A percentile compares a stretch with the other conserved stretches of the same genome.
Conservation (phyloP, 2,329 filamentous ascomycete genomes). For the Volutella citrinella region DNA sequence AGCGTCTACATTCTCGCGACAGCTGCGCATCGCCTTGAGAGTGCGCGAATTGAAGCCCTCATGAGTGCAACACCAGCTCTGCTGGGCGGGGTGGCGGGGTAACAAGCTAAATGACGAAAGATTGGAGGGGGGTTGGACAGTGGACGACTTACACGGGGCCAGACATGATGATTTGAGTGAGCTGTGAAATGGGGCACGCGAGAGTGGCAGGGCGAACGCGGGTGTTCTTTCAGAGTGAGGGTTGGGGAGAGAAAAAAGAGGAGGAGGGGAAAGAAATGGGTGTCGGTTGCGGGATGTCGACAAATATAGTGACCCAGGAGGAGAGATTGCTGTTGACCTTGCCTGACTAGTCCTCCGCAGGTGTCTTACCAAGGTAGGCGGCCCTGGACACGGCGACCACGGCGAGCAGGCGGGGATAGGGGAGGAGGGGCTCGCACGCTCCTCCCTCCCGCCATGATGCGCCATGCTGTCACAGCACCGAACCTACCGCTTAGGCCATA, state of each 20-base stretch:
- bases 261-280: constrained; percentile 9
- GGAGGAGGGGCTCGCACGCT: background rate
- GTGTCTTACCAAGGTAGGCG: no score
- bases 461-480: constrained; percentile 15
- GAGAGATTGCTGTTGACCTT: no score
- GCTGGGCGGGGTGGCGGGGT: constrained; percentile 41
- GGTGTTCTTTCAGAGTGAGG: constrained; percentile 17
- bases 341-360: no score
- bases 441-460: constrained; percentile 5
- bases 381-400: constrained; percentile 7
- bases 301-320: constrained; percentile 20
- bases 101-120: constrained; percentile 23
- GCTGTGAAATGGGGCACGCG: constrained; percentile 9
- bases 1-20: constrained; percentile 17
- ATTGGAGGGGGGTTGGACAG: constrained; percentile 19
- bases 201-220: constrained; percentile 11
- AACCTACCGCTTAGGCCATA: constrained; percentile 15
- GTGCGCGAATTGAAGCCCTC: constrained; percentile 36
- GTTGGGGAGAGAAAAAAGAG: constrained; percentile 12
- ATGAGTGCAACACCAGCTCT: constrained; percentile 16
- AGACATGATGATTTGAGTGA: constrained; percentile 51
- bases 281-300: constrained; percentile 12
- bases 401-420: background rate
- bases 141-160: constrained; percentile 61
- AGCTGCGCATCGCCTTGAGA: constrained; percentile 19